Evolutionary conservation across 306 rosid genomes (phyloP), one percentile per base, ranked within the genome.

Genomic region (Ochetophila trinervis): DNA sequence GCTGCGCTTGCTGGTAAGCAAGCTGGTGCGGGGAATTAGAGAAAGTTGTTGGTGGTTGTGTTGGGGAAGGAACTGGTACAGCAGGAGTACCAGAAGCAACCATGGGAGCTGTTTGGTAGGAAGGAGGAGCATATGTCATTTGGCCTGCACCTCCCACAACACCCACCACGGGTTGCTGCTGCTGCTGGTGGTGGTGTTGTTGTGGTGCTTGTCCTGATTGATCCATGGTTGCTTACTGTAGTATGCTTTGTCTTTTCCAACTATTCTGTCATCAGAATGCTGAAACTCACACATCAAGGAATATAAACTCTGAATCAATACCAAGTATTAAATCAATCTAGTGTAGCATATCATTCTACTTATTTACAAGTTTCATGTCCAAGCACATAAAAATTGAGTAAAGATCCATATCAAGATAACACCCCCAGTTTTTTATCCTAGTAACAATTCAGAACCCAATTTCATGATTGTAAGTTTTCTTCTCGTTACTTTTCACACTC

Each of bases 1-100:
- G 86, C 18, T 87, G 89, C 0, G 86, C 89, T 79, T 87, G 94
- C 77, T 87, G 96, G 73, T 77, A 82, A 22, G 87, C 86, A 49
- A 80, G 75, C 47, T 84, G 93, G 83, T 85, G 87, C 5, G 84
- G 71, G 9, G 89, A 68, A 69, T 72, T 79, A 17, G 96, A 75
- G 71, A 84, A 88, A 53, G 72, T n/a, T 22, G 79, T 62, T 9
- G 86, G 81, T n/a, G 88, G 76, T 37, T 83, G 95, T 7, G 87
- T 68, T 8, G 84, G 69, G 24, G 95, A 85, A 71, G 81, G 78
- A 40, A 77, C 74, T 0, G 82, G 49, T 34, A 80, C 82, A 36
- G 87, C 67, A 60, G 83, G 88, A 36, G 88, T 19, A 1, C 87
- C 88, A 44, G 93, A 79, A 65, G 87, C 87, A 65, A 84, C 76